Percentiles rank a stretch among this genome's conserved stretches.
Evolutionary conservation across 495 filamentous ascomycete species (phyloP).

Genomic region (Trichocladium uniseriatum): DNA sequence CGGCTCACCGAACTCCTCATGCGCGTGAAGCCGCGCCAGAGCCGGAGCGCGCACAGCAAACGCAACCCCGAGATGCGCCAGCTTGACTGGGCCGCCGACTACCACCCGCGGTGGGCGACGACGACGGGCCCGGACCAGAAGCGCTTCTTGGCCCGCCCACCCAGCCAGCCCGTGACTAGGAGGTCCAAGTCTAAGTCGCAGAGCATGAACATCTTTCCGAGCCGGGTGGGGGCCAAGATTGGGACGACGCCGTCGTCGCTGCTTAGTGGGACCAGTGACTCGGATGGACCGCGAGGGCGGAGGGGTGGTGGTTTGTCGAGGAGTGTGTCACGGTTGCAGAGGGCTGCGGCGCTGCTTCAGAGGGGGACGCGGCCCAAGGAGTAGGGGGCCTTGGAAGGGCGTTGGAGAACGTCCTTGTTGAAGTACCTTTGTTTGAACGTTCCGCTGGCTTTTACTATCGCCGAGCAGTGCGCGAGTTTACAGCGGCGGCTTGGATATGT

Average conservation of each 20-base stretch:
- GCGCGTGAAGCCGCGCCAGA: slow-evolving; percentile 11
- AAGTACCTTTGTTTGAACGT: no score
- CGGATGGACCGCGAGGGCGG: slow-evolving; percentile 4
- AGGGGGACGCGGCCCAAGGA: slow-evolving; percentile 10
- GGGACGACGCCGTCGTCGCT: slow-evolving; percentile 1
- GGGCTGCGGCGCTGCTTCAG: slow-evolving; percentile 19
- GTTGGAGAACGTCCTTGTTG: not conserved
- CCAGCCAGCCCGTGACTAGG: slow-evolving; percentile 1
- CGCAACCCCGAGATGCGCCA: slow-evolving; percentile 1
- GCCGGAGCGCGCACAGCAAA: not conserved
- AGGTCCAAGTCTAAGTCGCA: not conserved
- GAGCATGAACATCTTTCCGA: slow-evolving; percentile 4
- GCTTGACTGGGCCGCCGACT: not conserved
- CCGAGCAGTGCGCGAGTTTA: no score
- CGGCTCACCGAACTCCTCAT: slow-evolving; percentile 14
- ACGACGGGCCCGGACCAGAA: not conserved
- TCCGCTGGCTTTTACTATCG: no score
- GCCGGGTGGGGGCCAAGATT: not conserved
- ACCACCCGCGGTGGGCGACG: slow-evolving; percentile 1
- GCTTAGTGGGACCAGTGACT: slow-evolving; percentile 8
- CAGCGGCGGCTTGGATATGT: no score
- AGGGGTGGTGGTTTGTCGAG: slow-evolving; percentile 2
- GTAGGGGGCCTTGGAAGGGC: slow-evolving; percentile 12
- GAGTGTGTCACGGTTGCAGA: slow-evolving; percentile 15
- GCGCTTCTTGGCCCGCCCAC: not conserved